Evolutionary conservation across 768 basidiomycete species (phyloP).

Genomic region (Phylloporus sp.): DNA sequence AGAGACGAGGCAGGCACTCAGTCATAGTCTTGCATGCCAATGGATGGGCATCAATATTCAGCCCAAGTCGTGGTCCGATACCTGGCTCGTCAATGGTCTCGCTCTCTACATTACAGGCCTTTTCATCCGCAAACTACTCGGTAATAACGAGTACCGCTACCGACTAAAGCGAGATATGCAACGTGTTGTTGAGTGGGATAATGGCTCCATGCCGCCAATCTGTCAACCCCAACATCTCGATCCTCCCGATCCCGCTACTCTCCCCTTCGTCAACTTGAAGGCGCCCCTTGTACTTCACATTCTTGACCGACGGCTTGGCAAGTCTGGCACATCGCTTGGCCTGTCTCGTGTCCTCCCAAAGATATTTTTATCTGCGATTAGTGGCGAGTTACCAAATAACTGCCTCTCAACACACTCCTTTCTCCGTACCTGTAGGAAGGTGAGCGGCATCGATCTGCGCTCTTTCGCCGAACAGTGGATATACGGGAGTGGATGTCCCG

Average conservation of each 20-base stretch:
- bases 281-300: conserved; percentile 95
- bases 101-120: conserved; percentile 87
- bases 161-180: conserved; percentile 95
- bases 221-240: conserved; percentile 85
- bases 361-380: conserved; percentile 89
- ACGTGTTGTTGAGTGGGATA: conserved; percentile 82
- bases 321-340: conserved; percentile 92
- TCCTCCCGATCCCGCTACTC: conserved; percentile 73
- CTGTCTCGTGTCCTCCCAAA: conserved; percentile 94
- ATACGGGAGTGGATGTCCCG: conserved; percentile 93
- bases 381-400: conserved; percentile 84
- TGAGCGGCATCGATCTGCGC: conserved; percentile 85
- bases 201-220: conserved; percentile 86
- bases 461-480: conserved; percentile 99
- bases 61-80: conserved; percentile 88
- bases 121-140: conserved; percentile 82
- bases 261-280: conserved; percentile 93
- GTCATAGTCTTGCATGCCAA: conserved; percentile 89
- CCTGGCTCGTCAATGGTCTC: conserved; percentile 95
- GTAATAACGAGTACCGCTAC: conserved; percentile 97
- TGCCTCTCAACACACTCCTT: conserved; percentile 87
- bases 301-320: conserved; percentile 87
- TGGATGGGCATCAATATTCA: conserved; percentile 98
- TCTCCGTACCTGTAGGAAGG: conserved; percentile 87
- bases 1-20: conserved; percentile 81